Base-by-base conservation (phyloP, 2,329 filamentous ascomycete species). In the Verticillium klebahnii region DNA sequence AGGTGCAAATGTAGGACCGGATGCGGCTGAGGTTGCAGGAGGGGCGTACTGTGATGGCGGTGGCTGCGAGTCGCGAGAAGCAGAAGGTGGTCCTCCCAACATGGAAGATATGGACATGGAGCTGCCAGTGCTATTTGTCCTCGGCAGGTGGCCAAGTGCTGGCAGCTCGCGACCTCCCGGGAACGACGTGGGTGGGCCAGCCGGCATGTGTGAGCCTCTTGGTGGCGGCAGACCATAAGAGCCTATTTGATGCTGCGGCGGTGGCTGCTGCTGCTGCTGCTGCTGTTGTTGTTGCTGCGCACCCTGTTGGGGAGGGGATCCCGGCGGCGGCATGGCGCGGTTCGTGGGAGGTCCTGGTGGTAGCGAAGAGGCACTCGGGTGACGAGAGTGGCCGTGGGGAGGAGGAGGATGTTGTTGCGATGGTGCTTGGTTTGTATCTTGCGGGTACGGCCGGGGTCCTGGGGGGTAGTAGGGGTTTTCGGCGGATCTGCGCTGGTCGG, bases 91-190 rank as follows among this genome's bases (percentile, higher is more conserved):
- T 0, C 81, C 82, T 19, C 84, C 84, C 6, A 87, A 74, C 82
- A 87, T 85, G 6, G 83, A 81, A 1, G 83, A 85, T 72, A 87
- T 86, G 23, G 84, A 86, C 84, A 87, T 87, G 70, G 81, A 82
- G 70, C 82, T 84, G 54, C 80, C 78, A 0, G 76, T 75, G 61
- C 75, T 78, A 29, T 76, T 78, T 3, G 80, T 75, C 62, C 84
- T 77, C 31, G 80, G 71, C 23, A 86, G 72, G 14, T 81, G 76
- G 32, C 78, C 74, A 14, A 87, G 75, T 1, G 84, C 80, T 1
- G 83, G 82, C 15, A 85, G 72, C 61, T 84, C 80, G 63, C 86
- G 84, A 39, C 81, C 75, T 4, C 79, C 75, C 0, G 78, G 74
- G 59, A 82, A 83, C 4, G 80, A 74, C 23, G 73, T 75, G 1